Conservation (phyloP, 495 filamentous ascomycete genomes). For the Halenospora varia region DNA sequence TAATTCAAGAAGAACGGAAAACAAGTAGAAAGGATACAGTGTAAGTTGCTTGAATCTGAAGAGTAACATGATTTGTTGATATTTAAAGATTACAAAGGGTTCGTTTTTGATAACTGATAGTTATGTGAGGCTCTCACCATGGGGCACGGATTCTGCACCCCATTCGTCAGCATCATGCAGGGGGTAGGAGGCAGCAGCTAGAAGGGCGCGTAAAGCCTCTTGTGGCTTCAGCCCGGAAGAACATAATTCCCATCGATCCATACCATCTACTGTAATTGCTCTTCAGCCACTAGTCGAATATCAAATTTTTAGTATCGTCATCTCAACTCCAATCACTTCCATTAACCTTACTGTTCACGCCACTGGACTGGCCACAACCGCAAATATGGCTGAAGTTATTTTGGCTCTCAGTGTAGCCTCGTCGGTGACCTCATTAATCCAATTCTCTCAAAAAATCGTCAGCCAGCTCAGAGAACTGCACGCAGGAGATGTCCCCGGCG, state of each 20-base stretch:
- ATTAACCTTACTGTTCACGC: neutral
- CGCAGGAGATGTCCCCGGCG: neutral
- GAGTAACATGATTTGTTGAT: neutral
- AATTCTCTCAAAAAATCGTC: neutral
- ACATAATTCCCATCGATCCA: neutral
- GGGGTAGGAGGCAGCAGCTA: neutral
- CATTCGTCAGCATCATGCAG: neutral
- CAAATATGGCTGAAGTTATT: constrained; percentile 1
- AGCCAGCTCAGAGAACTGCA: neutral
- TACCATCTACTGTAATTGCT: neutral
- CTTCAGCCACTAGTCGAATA: neutral
- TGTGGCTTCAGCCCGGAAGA: neutral
- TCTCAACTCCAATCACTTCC: neutral
- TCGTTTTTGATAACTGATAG: neutral
- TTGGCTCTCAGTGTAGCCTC: neutral
- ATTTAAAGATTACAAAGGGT: neutral
- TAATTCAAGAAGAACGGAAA: neutral
- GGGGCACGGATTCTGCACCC: neutral
- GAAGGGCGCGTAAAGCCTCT: neutral
- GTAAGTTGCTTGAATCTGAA: neutral
- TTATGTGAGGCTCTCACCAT: too few relatives aligned
- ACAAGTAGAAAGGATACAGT: neutral
- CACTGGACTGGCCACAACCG: neutral
- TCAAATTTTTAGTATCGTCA: neutral
- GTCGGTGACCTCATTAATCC: neutral